Evolutionary conservation across 2,329 filamentous ascomycete species (phyloP).

Genomic region (Fusarium brachygibbosum): DNA sequence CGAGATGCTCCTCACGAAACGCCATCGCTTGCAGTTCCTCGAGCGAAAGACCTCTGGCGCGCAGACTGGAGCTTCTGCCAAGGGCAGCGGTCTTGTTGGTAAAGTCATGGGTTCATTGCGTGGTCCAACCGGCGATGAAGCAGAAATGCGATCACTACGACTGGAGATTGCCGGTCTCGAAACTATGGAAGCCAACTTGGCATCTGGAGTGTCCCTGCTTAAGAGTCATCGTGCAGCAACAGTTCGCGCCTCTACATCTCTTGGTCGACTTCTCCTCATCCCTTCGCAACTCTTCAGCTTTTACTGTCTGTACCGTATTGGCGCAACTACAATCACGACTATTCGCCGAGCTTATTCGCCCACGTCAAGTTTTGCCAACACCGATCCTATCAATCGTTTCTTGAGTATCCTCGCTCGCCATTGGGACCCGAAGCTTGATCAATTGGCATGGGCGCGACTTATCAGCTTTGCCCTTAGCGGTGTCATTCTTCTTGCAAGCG

Average conservation of each 20-base stretch:
- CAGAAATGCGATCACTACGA: slow-evolving; percentile 72
- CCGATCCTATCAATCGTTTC: slow-evolving; percentile 87
- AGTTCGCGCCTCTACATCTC: slow-evolving; percentile 73
- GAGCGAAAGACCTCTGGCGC: slow-evolving; percentile 69
- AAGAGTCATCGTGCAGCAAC: slow-evolving; percentile 73
- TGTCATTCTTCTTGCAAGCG: slow-evolving; percentile 84
- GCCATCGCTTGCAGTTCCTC: slow-evolving; percentile 77
- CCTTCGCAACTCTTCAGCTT: slow-evolving; percentile 78
- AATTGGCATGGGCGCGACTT: slow-evolving; percentile 84
- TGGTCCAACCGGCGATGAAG: slow-evolving; percentile 70
- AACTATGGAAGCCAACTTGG: slow-evolving; percentile 80
- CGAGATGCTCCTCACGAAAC: slow-evolving; percentile 83
- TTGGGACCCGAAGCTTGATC: slow-evolving; percentile 86
- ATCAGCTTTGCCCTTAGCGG: slow-evolving; percentile 88
- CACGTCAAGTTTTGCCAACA: slow-evolving; percentile 70
- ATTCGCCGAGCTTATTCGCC: slow-evolving; percentile 66
- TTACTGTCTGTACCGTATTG: slow-evolving; percentile 88
- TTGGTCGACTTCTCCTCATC: slow-evolving; percentile 74
- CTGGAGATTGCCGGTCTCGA: slow-evolving; percentile 85
- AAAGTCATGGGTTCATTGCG: slow-evolving; percentile 80
- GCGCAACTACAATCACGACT: slow-evolving; percentile 77
- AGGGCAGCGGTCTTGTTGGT: slow-evolving; percentile 71
- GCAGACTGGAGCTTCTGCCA: slow-evolving; percentile 43
- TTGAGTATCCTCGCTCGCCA: slow-evolving; percentile 84
- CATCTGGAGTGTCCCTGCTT: slow-evolving; percentile 73